Conservation (phyloP, 2,329 filamentous ascomycete species). For the Diaporthe citri region DNA sequence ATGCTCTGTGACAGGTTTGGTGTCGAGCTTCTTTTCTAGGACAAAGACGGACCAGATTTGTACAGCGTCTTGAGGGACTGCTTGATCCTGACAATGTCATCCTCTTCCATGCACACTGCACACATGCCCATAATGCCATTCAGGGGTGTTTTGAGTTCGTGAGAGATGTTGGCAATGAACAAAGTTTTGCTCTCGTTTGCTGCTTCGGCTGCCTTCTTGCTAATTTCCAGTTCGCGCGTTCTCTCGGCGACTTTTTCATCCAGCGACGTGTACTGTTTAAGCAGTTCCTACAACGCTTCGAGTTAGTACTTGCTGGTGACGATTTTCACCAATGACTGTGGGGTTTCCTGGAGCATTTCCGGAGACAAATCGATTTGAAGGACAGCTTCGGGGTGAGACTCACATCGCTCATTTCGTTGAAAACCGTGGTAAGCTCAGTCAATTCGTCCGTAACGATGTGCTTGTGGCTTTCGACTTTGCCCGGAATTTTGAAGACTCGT, state of each 20-base stretch:
- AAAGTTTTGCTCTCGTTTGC: conserved; percentile 97
- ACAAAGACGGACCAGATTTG: conserved; percentile 70
- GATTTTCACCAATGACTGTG: neutral
- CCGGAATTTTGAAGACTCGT: conserved; percentile 84
- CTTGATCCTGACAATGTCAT: conserved; percentile 82
- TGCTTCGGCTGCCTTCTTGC: conserved; percentile 92
- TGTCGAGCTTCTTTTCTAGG: neutral
- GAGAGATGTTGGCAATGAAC: conserved; percentile 94
- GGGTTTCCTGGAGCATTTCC: neutral
- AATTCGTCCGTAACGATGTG: conserved; percentile 86
- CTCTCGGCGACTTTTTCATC: conserved; percentile 88
- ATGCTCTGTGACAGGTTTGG: neutral
- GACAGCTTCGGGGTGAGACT: neutral
- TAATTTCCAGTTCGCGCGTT: conserved; percentile 86
- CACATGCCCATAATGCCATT: conserved; percentile 97
- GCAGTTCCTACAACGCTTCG: conserved; percentile 67
- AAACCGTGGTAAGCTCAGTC: conserved; percentile 85
- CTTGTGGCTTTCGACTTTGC: conserved; percentile 81
- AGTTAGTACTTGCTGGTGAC: neutral
- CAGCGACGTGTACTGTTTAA: conserved; percentile 86
- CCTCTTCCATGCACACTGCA: conserved; percentile 92
- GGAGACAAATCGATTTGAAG: too few species aligned
- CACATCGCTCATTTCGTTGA: conserved; percentile 92
- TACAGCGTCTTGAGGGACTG: conserved; percentile 89
- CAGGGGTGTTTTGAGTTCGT: conserved; percentile 90